Evolutionary conservation across 768 basidiomycete species (phyloP).

Genomic region (Lactarius evosmus): DNA sequence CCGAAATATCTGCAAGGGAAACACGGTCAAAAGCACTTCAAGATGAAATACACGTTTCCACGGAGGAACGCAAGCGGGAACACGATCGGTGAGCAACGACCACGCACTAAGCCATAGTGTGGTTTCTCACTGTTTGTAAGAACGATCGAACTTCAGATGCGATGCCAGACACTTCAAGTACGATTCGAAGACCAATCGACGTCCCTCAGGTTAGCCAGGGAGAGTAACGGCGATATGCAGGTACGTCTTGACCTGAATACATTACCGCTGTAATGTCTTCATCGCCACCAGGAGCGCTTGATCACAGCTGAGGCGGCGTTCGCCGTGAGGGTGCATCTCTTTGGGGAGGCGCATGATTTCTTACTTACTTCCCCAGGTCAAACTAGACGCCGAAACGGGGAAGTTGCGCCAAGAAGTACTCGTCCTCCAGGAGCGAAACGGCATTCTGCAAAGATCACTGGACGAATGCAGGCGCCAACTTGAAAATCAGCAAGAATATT

Average conservation of each 20-base stretch:
- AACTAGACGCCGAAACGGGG: slow-evolving; percentile 36
- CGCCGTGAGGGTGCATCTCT: slow-evolving; percentile 34
- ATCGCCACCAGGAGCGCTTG: slow-evolving; percentile 39
- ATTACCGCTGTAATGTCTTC: neutral
- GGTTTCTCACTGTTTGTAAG: slow-evolving; percentile 6
- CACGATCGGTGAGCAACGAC: slow-evolving; percentile 16
- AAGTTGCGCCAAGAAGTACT: slow-evolving; percentile 41
- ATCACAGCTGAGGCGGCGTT: slow-evolving; percentile 37
- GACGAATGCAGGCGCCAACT: slow-evolving; percentile 24
- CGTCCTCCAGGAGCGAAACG: slow-evolving; percentile 42
- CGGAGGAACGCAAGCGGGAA: slow-evolving; percentile 15
- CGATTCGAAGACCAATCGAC: slow-evolving; percentile 56
- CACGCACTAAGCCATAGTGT: neutral
- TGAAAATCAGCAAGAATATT: slow-evolving; percentile 22
- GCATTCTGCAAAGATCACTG: slow-evolving; percentile 31
- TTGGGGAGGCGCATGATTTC: slow-evolving; percentile 10
- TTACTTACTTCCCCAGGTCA: slow-evolving; percentile 22
- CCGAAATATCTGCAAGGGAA: slow-evolving; percentile 14
- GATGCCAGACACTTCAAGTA: slow-evolving; percentile 49
- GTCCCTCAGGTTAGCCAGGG: slow-evolving; percentile 52
- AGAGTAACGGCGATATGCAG: slow-evolving; percentile 52
- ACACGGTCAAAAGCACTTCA: slow-evolving; percentile 12
- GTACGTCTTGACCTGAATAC: slow-evolving; percentile 30
- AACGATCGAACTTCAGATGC: slow-evolving; percentile 24
- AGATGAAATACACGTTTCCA: slow-evolving; percentile 6